Conservation (phyloP, 768 basidiomycete genomes). For the Lactifluus rugatus region DNA sequence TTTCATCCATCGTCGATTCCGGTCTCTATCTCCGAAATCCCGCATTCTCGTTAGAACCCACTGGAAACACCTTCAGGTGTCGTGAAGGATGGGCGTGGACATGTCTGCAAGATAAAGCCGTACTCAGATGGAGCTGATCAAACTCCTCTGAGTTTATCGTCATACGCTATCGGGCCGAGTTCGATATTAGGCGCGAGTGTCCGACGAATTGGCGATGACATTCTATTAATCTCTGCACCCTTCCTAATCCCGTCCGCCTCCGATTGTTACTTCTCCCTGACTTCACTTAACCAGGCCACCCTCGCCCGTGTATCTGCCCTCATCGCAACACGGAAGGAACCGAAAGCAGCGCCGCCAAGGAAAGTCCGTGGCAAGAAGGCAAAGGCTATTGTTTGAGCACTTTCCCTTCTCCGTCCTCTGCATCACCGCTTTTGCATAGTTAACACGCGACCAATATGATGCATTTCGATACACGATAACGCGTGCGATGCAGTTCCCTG, state of each 20-base stretch:
- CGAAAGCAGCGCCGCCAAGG: slow-evolving; percentile 55
- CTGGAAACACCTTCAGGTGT: slow-evolving; percentile 53
- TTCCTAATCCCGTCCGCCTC: background rate
- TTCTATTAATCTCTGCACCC: slow-evolving; percentile 6
- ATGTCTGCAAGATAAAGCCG: slow-evolving; percentile 72
- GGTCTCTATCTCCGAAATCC: slow-evolving; percentile 17
- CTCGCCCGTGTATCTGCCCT: slow-evolving; percentile 72
- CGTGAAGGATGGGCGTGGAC: slow-evolving; percentile 90
- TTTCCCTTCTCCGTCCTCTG: background rate
- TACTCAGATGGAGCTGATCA: slow-evolving; percentile 46
- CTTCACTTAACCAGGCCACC: slow-evolving; percentile 41
- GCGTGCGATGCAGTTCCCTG: background rate
- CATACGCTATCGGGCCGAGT: slow-evolving; percentile 76
- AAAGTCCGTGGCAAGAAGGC: slow-evolving; percentile 68
- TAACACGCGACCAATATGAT: background rate
- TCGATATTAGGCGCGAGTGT: slow-evolving; percentile 43
- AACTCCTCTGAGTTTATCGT: slow-evolving; percentile 43
- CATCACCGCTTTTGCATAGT: background rate
- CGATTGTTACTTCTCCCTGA: background rate
- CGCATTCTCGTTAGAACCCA: slow-evolving; percentile 92
- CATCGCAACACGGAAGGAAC: slow-evolving; percentile 58
- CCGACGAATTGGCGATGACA: slow-evolving; percentile 74
- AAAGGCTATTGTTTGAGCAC: background rate
- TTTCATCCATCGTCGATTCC: background rate
- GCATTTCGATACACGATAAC: background rate